Evolutionary conservation across 1,284 basidiomycete genomes (phyloP).

Genomic region (Neotropicomus parvogracilis): DNA sequence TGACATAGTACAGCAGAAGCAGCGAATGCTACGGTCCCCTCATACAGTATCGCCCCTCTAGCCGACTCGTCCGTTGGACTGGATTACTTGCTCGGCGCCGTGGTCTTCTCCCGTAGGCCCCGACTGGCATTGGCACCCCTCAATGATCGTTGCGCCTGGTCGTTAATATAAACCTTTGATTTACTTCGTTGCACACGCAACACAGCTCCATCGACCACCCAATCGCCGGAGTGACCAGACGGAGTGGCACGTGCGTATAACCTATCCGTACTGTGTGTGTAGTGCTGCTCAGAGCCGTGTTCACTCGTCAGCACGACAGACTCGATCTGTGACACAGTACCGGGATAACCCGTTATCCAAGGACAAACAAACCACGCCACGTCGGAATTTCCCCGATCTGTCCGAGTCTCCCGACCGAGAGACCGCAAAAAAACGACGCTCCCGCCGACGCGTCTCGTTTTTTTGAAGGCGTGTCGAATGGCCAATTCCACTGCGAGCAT

Average conservation of each 20-base stretch:
- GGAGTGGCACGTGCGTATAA: conserved; percentile 14
- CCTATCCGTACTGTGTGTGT: background rate
- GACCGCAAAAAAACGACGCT: background rate
- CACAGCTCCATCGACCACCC: conserved; percentile 20
- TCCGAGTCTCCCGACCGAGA: conserved; percentile 5
- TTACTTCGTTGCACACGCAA: conserved; percentile 13
- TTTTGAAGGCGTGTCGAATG: conserved; percentile 17
- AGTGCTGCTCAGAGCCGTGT: too few species aligned
- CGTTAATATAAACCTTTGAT: conserved; percentile 26
- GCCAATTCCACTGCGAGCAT: conserved; percentile 17
- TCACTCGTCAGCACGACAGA: too few species aligned
- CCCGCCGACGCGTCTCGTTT: conserved; percentile 3
- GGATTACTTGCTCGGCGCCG: conserved; percentile 1
- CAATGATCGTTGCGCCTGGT: conserved; percentile 10
- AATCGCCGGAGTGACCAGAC: conserved; percentile 24
- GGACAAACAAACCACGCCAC: conserved; percentile 33
- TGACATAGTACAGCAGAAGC: conserved; percentile 5
- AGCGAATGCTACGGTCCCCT: background rate
- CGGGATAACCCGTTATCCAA: conserved; percentile 28
- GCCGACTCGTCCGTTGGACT: background rate
- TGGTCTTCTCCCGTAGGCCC: conserved; percentile 2
- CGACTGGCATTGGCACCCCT: conserved; percentile 4
- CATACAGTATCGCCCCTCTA: conserved; percentile 12
- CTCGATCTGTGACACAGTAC: too few species aligned
- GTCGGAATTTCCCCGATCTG: conserved; percentile 11